Evolutionary conservation across 78 protist genomes (phyloP).

Genomic region (Creolimax fragrantissima): DNA sequence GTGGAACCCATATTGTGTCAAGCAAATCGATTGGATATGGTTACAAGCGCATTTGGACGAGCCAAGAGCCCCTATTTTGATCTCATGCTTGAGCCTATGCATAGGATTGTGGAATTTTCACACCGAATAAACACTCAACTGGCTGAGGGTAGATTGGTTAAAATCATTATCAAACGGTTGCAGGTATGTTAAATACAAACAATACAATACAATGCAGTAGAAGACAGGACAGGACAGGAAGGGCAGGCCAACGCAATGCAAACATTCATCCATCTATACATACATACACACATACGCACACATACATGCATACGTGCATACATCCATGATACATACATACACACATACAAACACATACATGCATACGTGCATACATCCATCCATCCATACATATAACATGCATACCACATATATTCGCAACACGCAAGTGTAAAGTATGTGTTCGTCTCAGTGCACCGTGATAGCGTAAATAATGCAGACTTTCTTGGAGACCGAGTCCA

Average conservation of each 20-base stretch:
- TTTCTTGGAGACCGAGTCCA: too few relatives aligned
- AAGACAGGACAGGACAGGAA: too few relatives aligned
- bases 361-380: neutral
- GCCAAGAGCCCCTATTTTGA: conserved; percentile 7
- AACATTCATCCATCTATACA: neutral
- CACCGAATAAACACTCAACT: neutral
- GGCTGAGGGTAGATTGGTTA: neutral
- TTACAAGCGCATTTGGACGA: neutral
- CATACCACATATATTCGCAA: too few relatives aligned
- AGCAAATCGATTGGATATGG: neutral
- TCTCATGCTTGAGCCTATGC: conserved; percentile 1
- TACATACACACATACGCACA: neutral
- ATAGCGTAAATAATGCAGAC: too few relatives aligned
- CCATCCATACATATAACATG: neutral
- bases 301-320: neutral
- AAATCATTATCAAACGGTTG: neutral
- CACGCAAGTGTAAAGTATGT: too few relatives aligned
- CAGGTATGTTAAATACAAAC: neutral
- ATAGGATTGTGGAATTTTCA: neutral
- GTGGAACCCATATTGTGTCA: neutral
- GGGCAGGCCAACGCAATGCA: too few relatives aligned
- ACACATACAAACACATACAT: neutral
- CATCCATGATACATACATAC: neutral
- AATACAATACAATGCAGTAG: too few relatives aligned
- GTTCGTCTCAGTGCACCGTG: too few relatives aligned